phyloP scores from a whole-genome alignment of 2,329 filamentous ascomycete genomes.

The Cordyceps sp. region DNA sequence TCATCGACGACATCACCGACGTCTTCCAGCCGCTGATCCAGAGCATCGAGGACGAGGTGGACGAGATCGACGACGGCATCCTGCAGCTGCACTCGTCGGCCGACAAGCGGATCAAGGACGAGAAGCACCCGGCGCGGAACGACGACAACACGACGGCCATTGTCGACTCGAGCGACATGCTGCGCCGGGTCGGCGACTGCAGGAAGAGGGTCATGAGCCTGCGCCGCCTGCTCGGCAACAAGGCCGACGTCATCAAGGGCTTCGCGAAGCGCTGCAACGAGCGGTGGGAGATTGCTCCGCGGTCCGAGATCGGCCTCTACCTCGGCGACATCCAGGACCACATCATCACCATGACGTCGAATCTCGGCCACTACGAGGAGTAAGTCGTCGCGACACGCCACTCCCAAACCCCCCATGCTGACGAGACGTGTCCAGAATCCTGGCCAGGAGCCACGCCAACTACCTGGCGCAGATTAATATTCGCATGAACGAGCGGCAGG shows the following conservation, averaged over 20 bases:
- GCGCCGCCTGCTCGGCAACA: constrained; percentile 84
- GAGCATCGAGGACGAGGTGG: constrained; percentile 86
- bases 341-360: constrained; percentile 96
- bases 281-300: constrained; percentile 88
- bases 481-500: constrained; percentile 93
- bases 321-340: constrained; percentile 97
- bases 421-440: constrained; percentile 32
- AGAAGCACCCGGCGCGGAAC: constrained; percentile 28
- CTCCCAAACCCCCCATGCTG: background rate
- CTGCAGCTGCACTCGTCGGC: constrained; percentile 56
- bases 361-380: constrained; percentile 93
- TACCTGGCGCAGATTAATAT: constrained; percentile 99
- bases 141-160: constrained; percentile 25
- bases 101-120: constrained; percentile 22
- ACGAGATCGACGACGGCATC: constrained; percentile 90
- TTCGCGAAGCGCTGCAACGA: constrained; percentile 98
- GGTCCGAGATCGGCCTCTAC: constrained; percentile 93
- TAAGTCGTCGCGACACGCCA: too few species aligned
- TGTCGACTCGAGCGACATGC: constrained; percentile 55
- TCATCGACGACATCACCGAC: constrained; percentile 97
- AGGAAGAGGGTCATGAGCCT: constrained; percentile 95
- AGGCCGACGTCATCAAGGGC: constrained; percentile 97
- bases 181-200: constrained; percentile 81
- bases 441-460: constrained; percentile 83
- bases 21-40: constrained; percentile 88